phyloP scores from a whole-genome alignment of 495 filamentous ascomycete species.

The Aeminium ludgeri region DNA sequence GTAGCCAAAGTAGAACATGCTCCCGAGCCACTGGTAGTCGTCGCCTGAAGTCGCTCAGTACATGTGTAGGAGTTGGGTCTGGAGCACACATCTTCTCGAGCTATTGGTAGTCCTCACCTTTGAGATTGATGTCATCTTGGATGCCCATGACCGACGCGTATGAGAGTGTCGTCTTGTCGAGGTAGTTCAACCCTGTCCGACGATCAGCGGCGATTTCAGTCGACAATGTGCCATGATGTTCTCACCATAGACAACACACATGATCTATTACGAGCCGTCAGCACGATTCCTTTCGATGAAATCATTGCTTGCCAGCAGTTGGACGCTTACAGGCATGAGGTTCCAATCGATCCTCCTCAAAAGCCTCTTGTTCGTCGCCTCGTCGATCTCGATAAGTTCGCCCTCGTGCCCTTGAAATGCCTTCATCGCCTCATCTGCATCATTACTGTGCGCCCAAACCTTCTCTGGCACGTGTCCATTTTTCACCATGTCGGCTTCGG shows the following conservation, averaged over 20 bases:
- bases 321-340: constrained; percentile 22
- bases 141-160: constrained; percentile 38
- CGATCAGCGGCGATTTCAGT: neutral
- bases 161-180: constrained; percentile 41
- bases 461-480: constrained; percentile 20
- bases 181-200: constrained; percentile 21
- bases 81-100: too few relatives aligned
- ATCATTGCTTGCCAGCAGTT: neutral
- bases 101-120: constrained; percentile 32
- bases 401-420: constrained; percentile 34
- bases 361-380: constrained; percentile 32
- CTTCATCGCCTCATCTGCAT: constrained; percentile 46
- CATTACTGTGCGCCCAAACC: constrained; percentile 35
- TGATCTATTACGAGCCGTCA: constrained; percentile 1
- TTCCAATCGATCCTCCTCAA: constrained; percentile 27
- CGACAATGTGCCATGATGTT: neutral
- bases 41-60: neutral
- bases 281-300: neutral
- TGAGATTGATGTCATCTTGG: constrained; percentile 27
- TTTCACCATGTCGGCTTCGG: constrained; percentile 12
- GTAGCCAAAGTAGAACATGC: constrained; percentile 15
- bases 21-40: constrained; percentile 35
- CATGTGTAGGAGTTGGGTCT: neutral
- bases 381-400: constrained; percentile 35
- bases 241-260: constrained; percentile 13